These are phyloP conservation scores for Boletus coccyginus DNA, from an alignment of 768 basidiomycete species.

Conservation along the genomic window DNA sequence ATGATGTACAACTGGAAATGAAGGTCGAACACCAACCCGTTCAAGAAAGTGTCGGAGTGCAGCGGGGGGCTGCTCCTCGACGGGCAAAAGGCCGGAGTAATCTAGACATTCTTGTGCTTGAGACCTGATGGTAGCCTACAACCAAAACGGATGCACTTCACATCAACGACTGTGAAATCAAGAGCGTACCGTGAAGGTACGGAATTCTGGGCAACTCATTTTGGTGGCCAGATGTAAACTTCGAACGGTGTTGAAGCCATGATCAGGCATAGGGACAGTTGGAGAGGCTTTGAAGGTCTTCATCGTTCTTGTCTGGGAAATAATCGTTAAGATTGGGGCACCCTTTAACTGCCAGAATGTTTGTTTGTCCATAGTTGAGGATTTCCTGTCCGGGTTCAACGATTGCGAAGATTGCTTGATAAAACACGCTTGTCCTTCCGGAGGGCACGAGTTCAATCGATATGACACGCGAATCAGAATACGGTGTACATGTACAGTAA, in stretches of 20 bases:
- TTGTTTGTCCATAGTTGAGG: conserved; percentile 7
- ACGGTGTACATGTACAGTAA: conserved; percentile 11
- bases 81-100: neutral
- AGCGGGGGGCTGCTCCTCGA: conserved; percentile 12
- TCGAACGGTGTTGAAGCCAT: neutral
- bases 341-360: neutral
- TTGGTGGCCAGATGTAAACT: neutral
- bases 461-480: conserved; percentile 8
- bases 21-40: conserved; percentile 3
- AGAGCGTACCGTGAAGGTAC: conserved; percentile 6
- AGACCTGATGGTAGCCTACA: conserved; percentile 2
- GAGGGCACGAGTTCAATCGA: conserved; percentile 12
- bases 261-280: neutral
- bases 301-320: conserved; percentile 1
- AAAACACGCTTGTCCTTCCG: neutral
- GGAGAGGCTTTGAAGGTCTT: neutral
- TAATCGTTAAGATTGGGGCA: no score
- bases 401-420: neutral
- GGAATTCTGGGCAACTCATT: neutral
- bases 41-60: conserved; percentile 13
- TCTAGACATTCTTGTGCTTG: neutral
- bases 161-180: neutral
- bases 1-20: neutral
- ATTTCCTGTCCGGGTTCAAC: conserved; percentile 2
- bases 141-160: neutral